These are phyloP conservation scores for Silene conica DNA, from an alignment of 148 eudicot genomes.

Conservation along the genomic window DNA sequence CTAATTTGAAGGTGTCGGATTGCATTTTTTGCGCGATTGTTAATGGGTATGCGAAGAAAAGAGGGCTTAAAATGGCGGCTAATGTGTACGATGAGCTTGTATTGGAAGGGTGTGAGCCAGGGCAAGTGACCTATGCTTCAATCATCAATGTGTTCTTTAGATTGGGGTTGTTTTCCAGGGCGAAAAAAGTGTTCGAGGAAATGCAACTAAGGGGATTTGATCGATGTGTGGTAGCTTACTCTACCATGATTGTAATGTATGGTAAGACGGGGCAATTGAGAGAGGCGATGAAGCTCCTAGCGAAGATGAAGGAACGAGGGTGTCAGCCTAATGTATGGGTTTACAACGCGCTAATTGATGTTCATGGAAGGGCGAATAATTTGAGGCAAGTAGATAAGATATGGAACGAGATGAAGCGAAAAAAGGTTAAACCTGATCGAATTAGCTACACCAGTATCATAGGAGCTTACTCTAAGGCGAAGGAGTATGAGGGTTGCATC, in stretches of 20 bases:
- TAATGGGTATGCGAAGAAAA: slow-evolving; percentile 67
- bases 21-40: slow-evolving; percentile 81
- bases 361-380: slow-evolving; percentile 56
- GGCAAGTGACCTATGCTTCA: slow-evolving; percentile 90
- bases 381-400: slow-evolving; percentile 71
- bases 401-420: slow-evolving; percentile 94
- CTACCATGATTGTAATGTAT: slow-evolving; percentile 83
- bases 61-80: slow-evolving; percentile 50
- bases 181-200: slow-evolving; percentile 48
- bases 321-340: slow-evolving; percentile 90
- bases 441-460: slow-evolving; percentile 82
- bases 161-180: slow-evolving; percentile 50
- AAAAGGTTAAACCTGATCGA: slow-evolving; percentile 54
- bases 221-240: slow-evolving; percentile 84
- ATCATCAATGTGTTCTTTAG: slow-evolving; percentile 51
- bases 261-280: slow-evolving; percentile 53
- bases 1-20: slow-evolving; percentile 57
- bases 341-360: slow-evolving; percentile 72
- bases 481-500: slow-evolving; percentile 56
- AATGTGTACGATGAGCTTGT: slow-evolving; percentile 51
- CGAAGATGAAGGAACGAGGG: slow-evolving; percentile 79
- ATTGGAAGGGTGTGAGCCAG: slow-evolving; percentile 55
- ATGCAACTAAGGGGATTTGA: slow-evolving; percentile 73
- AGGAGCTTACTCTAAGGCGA: slow-evolving; percentile 55
- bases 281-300: slow-evolving; percentile 81